Percentiles rank a stretch among this genome's conserved stretches.
Evolutionary conservation across 2,329 filamentous ascomycete species (phyloP).

Genomic region (Clonostachys sp.): DNA sequence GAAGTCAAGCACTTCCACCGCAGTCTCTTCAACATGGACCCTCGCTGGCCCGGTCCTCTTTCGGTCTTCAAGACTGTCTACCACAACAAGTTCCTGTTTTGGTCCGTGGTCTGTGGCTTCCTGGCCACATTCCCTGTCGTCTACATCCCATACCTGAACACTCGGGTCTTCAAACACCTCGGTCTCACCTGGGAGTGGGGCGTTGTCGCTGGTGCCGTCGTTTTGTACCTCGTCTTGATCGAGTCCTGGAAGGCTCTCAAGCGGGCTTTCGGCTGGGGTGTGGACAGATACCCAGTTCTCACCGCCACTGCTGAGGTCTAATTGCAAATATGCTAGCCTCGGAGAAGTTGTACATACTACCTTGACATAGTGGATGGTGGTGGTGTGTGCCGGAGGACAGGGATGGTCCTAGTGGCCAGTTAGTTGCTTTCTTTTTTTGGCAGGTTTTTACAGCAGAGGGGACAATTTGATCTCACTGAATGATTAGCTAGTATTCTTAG

Average conservation of each 20-base stretch:
- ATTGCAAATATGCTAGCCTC: too few species aligned
- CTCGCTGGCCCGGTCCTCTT: conserved; percentile 39
- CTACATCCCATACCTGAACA: conserved; percentile 65
- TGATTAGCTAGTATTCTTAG: too few species aligned
- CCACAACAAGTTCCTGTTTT: conserved; percentile 65
- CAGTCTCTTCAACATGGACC: conserved; percentile 64
- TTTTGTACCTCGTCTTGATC: conserved; percentile 57
- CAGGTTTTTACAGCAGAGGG: too few species aligned
- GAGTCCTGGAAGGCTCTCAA: conserved; percentile 69
- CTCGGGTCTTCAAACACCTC: conserved; percentile 63
- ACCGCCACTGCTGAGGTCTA: too few species aligned
- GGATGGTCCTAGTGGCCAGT: too few species aligned
- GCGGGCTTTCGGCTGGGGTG: conserved; percentile 35
- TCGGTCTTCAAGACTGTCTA: conserved; percentile 58
- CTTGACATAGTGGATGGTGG: too few species aligned
- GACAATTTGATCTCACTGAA: too few species aligned
- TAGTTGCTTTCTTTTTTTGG: too few species aligned
- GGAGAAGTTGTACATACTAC: too few species aligned
- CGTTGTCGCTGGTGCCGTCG: conserved; percentile 54
- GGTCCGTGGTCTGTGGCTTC: conserved; percentile 57
- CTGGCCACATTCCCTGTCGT: conserved; percentile 56
- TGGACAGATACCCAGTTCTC: conserved; percentile 12
- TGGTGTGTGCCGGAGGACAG: too few species aligned
- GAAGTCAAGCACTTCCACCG: conserved; percentile 69
- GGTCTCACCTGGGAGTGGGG: conserved; percentile 71